Base-by-base conservation (phyloP, 2,329 filamentous ascomycete species). In the Apiospora koreana region DNA sequence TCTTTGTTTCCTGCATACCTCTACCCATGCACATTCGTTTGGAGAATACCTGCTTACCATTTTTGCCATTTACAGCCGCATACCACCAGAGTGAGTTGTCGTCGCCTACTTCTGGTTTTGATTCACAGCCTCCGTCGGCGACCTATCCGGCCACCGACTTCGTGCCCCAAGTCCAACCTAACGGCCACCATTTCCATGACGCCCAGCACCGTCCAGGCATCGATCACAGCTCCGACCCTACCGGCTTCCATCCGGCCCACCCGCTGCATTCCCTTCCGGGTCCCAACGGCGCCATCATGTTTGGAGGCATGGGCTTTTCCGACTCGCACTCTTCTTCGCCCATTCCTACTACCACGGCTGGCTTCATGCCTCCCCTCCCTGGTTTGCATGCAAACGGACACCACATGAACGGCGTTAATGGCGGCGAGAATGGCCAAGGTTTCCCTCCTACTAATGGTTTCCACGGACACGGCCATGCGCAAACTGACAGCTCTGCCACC, bases 311-410 rank as follows among this genome's bases (percentile, higher is more conserved):
- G 35, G 58, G 82, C 8, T 86, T 87, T 72, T 80, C 84, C 42
- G 85, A 84, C 23, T 91, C 89, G 16, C 86, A 87, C 74, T 86
- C 83, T 68, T 87, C 88, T 0, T 91, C 89, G 6, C 89, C 89
- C 1, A 86, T 82, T 54, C 87, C 86, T 68, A 16, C 54, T n/a
- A 82, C 79, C 64, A 84, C 84, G 18, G 83, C 81, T 43, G 83
- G 81, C 69, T 84, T 86, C 68, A 83, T 84, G 64, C 84, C 84
- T 66, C 86, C 86, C 58, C 50, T 50, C 1, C 16, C 46, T 12
- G 25, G 50, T 85, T 18, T 18, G 3, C 43, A 46, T 46, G 43
- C 18, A 46, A 62, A 62, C 4, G 31, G 54, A 18, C 86, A 12
- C 72, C 35, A 31, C 62, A 64, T 69, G 25, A 69, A 67, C 46